These are phyloP conservation scores for Plasmodium yoelii DNA, from an alignment of 169 alveolate species.

Conservation along the genomic window DNA sequence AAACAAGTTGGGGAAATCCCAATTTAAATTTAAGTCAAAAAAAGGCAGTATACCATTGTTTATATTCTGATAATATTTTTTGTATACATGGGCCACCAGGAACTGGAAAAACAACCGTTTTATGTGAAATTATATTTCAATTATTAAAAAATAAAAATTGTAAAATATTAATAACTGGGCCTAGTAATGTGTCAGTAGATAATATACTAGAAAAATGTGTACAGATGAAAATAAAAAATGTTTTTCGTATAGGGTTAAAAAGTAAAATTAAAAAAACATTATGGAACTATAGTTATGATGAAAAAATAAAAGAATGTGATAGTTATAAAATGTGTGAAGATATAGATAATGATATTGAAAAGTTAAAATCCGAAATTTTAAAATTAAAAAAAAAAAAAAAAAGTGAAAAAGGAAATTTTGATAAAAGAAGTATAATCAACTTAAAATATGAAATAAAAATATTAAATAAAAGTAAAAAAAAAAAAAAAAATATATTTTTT, in stretches of 20 bases:
- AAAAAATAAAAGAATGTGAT: constrained; percentile 70
- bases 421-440: constrained; percentile 34
- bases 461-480: constrained; percentile 50
- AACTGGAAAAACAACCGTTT: constrained; percentile 73
- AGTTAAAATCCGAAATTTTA: constrained; percentile 32
- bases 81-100: constrained; percentile 78
- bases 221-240: constrained; percentile 30
- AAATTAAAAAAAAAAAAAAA: constrained; percentile 70
- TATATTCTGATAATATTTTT: constrained; percentile 53
- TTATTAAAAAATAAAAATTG: constrained; percentile 4
- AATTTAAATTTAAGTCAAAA: constrained; percentile 43
- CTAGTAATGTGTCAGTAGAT: constrained; percentile 75
- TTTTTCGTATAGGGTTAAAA: constrained; percentile 53
- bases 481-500: constrained; percentile 57
- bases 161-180: constrained; percentile 60
- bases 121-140: constrained; percentile 66
- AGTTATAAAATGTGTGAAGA: constrained; percentile 65
- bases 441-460: constrained; percentile 57
- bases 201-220: constrained; percentile 43
- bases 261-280: constrained; percentile 42
- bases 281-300: constrained; percentile 65
- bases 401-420: constrained; percentile 12
- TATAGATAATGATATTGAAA: constrained; percentile 59
- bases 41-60: constrained; percentile 59
- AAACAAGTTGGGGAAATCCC: constrained; percentile 44